A percentile compares a stretch with the other conserved stretches of the same genome.
Evolutionary conservation across 192 early-diverging fungal species (phyloP).

Genomic region (Kappamyces sp.): DNA sequence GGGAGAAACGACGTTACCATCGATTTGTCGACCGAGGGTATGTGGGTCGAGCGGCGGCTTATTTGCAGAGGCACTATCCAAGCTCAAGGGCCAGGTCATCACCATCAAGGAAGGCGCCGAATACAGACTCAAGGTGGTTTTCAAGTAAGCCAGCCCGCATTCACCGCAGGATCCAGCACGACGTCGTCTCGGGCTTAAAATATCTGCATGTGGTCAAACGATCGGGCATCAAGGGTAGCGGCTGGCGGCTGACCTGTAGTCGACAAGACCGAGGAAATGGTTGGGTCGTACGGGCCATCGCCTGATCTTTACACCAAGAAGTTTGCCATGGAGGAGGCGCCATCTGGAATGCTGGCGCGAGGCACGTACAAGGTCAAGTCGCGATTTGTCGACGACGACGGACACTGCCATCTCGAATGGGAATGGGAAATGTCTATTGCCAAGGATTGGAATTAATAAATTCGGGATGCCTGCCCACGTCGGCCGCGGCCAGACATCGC

Average conservation of each 20-base stretch:
- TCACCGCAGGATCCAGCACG: conserved; percentile 71
- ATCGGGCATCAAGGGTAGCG: conserved; percentile 58
- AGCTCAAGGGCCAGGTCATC: conserved; percentile 66
- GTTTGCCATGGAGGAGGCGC: conserved; percentile 83
- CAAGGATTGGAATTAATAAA: conserved; percentile 72
- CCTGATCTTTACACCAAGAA: conserved; percentile 25
- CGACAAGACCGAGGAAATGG: conserved; percentile 92
- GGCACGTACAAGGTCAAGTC: conserved; percentile 86
- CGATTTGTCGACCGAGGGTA: conserved; percentile 70
- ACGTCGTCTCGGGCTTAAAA: conserved; percentile 91
- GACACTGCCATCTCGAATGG: conserved; percentile 52
- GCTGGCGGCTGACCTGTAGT: conserved; percentile 35
- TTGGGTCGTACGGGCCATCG: conserved; percentile 89
- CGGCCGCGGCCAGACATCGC: not conserved
- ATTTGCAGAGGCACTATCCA: conserved; percentile 49
- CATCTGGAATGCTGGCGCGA: conserved; percentile 83
- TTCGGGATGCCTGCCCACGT: not conserved
- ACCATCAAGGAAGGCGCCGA: conserved; percentile 95
- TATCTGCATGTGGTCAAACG: conserved; percentile 93
- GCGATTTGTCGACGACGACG: conserved; percentile 94
- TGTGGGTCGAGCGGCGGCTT: not conserved
- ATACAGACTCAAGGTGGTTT: conserved; percentile 87
- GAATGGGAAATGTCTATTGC: conserved; percentile 71
- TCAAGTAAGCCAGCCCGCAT: conserved; percentile 48
- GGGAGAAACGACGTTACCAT: conserved; percentile 72